Conservation (phyloP, 2,329 filamentous ascomycete species). For the Xylariales sp. region DNA sequence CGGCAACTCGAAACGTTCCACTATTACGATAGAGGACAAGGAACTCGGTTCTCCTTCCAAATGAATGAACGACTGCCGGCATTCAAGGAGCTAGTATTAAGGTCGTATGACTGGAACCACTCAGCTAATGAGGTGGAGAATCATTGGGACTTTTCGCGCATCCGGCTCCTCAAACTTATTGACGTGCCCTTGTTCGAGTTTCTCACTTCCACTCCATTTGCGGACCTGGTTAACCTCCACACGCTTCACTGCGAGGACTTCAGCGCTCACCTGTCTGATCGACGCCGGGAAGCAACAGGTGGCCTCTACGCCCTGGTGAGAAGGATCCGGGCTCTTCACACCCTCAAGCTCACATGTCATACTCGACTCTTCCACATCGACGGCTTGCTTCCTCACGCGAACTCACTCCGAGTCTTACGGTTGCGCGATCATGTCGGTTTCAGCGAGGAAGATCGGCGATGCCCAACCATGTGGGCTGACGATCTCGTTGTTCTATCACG, state of each 20-base stretch:
- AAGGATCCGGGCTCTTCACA: constrained; percentile 31
- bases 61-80: constrained; percentile 37
- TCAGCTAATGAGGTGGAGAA: constrained; percentile 27
- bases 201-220: constrained; percentile 34
- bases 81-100: constrained; percentile 34
- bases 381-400: constrained; percentile 33
- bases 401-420: constrained; percentile 32
- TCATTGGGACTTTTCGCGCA: constrained; percentile 44
- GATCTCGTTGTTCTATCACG: constrained; percentile 30
- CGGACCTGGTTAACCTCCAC: constrained; percentile 31
- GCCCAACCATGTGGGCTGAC: constrained; percentile 35
- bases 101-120: constrained; percentile 47
- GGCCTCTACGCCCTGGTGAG: constrained; percentile 34
- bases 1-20: constrained; percentile 33
- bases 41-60: constrained; percentile 38
- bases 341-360: constrained; percentile 38
- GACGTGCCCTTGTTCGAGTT: constrained; percentile 42
- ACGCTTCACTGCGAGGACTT: constrained; percentile 40
- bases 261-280: constrained; percentile 34
- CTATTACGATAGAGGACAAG: constrained; percentile 40
- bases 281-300: constrained; percentile 33
- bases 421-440: constrained; percentile 44
- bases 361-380: constrained; percentile 35
- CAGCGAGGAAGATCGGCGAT: constrained; percentile 34
- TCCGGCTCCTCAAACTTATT: constrained; percentile 35